phyloP scores from a whole-genome alignment of 2,329 filamentous ascomycete genomes.

The Cladorrhinum sp. region DNA sequence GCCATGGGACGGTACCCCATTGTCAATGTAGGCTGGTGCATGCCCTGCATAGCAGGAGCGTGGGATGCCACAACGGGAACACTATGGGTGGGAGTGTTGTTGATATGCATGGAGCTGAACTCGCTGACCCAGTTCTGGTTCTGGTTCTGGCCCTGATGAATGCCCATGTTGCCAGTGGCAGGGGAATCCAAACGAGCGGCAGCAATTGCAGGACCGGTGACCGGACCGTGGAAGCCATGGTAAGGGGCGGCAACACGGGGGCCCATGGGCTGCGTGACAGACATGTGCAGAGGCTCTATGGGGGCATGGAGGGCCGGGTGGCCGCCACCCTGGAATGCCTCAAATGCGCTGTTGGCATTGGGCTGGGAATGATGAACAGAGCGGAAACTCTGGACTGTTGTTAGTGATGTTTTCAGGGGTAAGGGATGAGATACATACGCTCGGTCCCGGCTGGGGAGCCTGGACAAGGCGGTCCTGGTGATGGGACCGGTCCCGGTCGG shows the following conservation, averaged over 20 bases:
- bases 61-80: constrained; percentile 6
- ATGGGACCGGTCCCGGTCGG: constrained; percentile 63
- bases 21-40: background rate
- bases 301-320: constrained; percentile 6
- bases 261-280: constrained; percentile 6
- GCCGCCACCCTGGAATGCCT: constrained; percentile 22
- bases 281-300: constrained; percentile 11
- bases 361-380: constrained; percentile 14
- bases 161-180: constrained; percentile 11
- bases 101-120: constrained; percentile 25
- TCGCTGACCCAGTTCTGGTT: constrained; percentile 24
- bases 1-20: constrained; percentile 12
- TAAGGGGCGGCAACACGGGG: constrained; percentile 1
- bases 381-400: constrained; percentile 24
- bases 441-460: constrained; percentile 17
- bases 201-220: constrained; percentile 13
- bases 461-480: constrained; percentile 65
- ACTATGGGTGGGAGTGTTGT: background rate
- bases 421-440: constrained; percentile 23
- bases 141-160: background rate
- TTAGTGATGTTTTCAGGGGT: constrained; percentile 11
- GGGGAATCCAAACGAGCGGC: constrained; percentile 18
- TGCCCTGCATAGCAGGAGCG: constrained; percentile 5
- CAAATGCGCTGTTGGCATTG: constrained; percentile 23
- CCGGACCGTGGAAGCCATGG: constrained; percentile 6